Conservation (phyloP, 345 rosid species). For the Hypericum androsaemum region DNA sequence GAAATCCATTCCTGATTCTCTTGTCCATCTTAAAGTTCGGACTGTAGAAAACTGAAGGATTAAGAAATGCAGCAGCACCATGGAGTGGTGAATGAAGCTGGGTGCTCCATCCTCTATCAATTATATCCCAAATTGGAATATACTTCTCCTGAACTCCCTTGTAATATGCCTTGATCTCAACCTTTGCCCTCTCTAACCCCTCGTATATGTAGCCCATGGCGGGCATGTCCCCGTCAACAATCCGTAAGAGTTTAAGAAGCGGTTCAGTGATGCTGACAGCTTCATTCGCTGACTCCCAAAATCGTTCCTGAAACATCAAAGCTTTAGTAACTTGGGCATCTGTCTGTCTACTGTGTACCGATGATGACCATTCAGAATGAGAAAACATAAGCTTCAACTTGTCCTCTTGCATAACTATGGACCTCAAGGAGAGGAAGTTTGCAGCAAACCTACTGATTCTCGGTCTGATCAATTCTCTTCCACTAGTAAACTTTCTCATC, state of each 20-base stretch:
- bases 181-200: slow-evolving; percentile 22
- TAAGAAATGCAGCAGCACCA: slow-evolving; percentile 39
- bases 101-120: slow-evolving; percentile 14
- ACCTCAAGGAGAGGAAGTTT: slow-evolving; percentile 18
- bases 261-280: slow-evolving; percentile 21
- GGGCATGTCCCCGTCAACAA: slow-evolving; percentile 24
- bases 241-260: slow-evolving; percentile 17
- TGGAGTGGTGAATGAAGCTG: slow-evolving; percentile 19
- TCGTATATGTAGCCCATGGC: slow-evolving; percentile 20
- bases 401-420: slow-evolving; percentile 21
- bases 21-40: slow-evolving; percentile 40
- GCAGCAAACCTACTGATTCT: slow-evolving; percentile 13
- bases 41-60: slow-evolving; percentile 51
- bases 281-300: slow-evolving; percentile 23
- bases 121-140: slow-evolving; percentile 18
- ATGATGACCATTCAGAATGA: slow-evolving; percentile 25
- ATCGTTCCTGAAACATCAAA: slow-evolving; percentile 14
- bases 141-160: slow-evolving; percentile 28
- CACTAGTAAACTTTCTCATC: slow-evolving; percentile 22
- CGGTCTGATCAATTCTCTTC: slow-evolving; percentile 19
- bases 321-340: slow-evolving; percentile 38
- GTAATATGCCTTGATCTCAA: slow-evolving; percentile 24
- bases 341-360: slow-evolving; percentile 27
- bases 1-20: slow-evolving; percentile 55
- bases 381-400: slow-evolving; percentile 20